Percentiles rank a stretch among this genome's conserved stretches.
These are phyloP conservation scores for Lactarius sanguifluus DNA, from an alignment of 768 basidiomycete genomes.

Conservation along the genomic window DNA sequence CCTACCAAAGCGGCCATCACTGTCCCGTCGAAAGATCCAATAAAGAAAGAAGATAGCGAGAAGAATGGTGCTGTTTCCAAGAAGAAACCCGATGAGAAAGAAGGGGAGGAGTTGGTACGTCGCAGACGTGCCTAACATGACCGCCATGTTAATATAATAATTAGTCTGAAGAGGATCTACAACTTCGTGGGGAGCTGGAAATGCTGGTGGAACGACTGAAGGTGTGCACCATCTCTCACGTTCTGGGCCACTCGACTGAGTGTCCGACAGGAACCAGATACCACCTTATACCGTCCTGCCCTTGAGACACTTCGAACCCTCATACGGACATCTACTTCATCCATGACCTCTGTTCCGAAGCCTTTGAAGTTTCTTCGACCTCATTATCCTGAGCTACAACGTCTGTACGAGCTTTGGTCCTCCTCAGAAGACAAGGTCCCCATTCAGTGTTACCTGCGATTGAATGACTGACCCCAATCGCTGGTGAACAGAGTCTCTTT, in stretches of 20 bases:
- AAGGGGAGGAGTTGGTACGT: conserved; percentile 76
- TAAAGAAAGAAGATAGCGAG: conserved; percentile 60
- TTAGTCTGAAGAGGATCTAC: conserved; percentile 93
- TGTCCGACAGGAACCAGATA: conserved; percentile 75
- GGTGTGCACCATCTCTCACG: conserved; percentile 45
- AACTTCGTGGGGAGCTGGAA: conserved; percentile 91
- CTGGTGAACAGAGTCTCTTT: conserved; percentile 69
- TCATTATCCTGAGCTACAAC: conserved; percentile 84
- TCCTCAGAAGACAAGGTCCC: conserved; percentile 76
- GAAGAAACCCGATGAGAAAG: conserved; percentile 45
- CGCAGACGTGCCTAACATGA: conserved; percentile 3
- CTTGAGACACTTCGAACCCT: conserved; percentile 91
- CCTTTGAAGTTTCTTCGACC: conserved; percentile 97
- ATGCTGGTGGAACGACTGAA: conserved; percentile 94
- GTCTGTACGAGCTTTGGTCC: conserved; percentile 79
- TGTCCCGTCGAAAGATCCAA: conserved; percentile 72
- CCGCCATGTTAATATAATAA: background rate
- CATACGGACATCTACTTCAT: conserved; percentile 94
- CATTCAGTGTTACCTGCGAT: conserved; percentile 4
- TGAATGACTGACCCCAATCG: conserved; percentile 12
- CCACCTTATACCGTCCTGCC: conserved; percentile 80
- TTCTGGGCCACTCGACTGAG: conserved; percentile 14
- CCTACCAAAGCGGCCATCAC: conserved; percentile 57
- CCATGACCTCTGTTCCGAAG: conserved; percentile 99
- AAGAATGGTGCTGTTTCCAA: conserved; percentile 44